A percentile compares a stretch with the other conserved stretches of the same genome.
Conservation (phyloP, 2,329 filamentous ascomycete species). For the Fusarium gaditjirri region DNA sequence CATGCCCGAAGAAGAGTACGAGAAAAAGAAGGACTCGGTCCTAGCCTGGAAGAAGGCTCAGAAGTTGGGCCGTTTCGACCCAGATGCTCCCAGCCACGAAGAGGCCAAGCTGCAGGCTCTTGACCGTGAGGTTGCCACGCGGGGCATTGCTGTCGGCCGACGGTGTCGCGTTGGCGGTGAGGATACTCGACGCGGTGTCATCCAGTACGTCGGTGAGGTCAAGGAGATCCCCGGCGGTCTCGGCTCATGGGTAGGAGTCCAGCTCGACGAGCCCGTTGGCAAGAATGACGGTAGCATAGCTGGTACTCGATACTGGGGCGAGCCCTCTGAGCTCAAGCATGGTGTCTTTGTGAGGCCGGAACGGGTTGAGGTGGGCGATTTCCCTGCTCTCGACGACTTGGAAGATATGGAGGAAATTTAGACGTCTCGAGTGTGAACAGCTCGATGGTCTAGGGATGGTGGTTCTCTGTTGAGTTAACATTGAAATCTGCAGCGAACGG, state of each 20-base stretch:
- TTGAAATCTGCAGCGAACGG: not conserved
- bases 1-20: slow-evolving; percentile 88
- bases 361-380: slow-evolving; percentile 81
- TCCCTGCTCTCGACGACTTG: slow-evolving; percentile 74
- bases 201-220: slow-evolving; percentile 79
- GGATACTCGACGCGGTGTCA: slow-evolving; percentile 74
- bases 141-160: slow-evolving; percentile 72
- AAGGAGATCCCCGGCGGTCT: slow-evolving; percentile 75
- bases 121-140: slow-evolving; percentile 74
- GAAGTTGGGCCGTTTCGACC: slow-evolving; percentile 96
- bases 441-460: not conserved
- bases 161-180: slow-evolving; percentile 74
- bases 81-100: slow-evolving; percentile 78
- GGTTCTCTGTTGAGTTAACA: not conserved
- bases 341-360: slow-evolving; percentile 85
- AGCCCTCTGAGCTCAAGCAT: slow-evolving; percentile 71
- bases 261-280: slow-evolving; percentile 81
- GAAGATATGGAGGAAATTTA: slow-evolving; percentile 82
- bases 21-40: slow-evolving; percentile 85
- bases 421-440: not conserved
- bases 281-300: slow-evolving; percentile 84
- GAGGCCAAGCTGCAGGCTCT: slow-evolving; percentile 76
- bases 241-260: slow-evolving; percentile 78
- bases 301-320: slow-evolving; percentile 75
- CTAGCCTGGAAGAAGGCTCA: slow-evolving; percentile 96